These are phyloP conservation scores for Calocybe gangraenosa DNA, from an alignment of 768 basidiomycete genomes.

Conservation along the genomic window DNA sequence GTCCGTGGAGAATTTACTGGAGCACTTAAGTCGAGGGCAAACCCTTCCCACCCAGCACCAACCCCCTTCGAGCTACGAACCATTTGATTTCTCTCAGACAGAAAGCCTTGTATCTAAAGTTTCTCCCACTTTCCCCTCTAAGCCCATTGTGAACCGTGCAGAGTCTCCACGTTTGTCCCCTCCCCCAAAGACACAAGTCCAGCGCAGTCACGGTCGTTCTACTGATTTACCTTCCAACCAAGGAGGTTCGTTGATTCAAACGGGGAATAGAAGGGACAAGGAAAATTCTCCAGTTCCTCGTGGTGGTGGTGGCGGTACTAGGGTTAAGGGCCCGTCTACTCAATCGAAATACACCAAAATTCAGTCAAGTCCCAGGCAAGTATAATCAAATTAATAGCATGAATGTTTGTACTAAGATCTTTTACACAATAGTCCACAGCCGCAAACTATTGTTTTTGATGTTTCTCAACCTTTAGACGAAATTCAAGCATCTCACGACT, in stretches of 20 bases:
- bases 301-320: slow-evolving; percentile 26
- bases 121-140: slow-evolving; percentile 62
- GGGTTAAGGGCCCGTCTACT: slow-evolving; percentile 28
- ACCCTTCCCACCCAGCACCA: slow-evolving; percentile 26
- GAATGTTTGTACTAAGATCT: slow-evolving; percentile 6
- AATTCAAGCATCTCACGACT: slow-evolving; percentile 70
- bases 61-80: slow-evolving; percentile 38
- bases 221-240: slow-evolving; percentile 46
- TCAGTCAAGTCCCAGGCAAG: slow-evolving; percentile 57
- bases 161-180: slow-evolving; percentile 58
- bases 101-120: slow-evolving; percentile 38
- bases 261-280: slow-evolving; percentile 51
- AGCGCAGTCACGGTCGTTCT: slow-evolving; percentile 46
- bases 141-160: slow-evolving; percentile 41
- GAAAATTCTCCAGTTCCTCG: slow-evolving; percentile 68
- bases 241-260: slow-evolving; percentile 20
- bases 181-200: slow-evolving; percentile 57
- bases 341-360: slow-evolving; percentile 43
- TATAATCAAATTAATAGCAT: not conserved
- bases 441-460: slow-evolving; percentile 72
- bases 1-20: slow-evolving; percentile 79
- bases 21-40: slow-evolving; percentile 60
- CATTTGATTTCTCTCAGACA: slow-evolving; percentile 46
- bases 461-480: slow-evolving; percentile 70
- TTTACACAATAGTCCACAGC: slow-evolving; percentile 42